Evolutionary conservation across 495 filamentous ascomycete genomes (phyloP), one percentile per base, ranked within the genome.

Genomic region (Penicillium argentinense): DNA sequence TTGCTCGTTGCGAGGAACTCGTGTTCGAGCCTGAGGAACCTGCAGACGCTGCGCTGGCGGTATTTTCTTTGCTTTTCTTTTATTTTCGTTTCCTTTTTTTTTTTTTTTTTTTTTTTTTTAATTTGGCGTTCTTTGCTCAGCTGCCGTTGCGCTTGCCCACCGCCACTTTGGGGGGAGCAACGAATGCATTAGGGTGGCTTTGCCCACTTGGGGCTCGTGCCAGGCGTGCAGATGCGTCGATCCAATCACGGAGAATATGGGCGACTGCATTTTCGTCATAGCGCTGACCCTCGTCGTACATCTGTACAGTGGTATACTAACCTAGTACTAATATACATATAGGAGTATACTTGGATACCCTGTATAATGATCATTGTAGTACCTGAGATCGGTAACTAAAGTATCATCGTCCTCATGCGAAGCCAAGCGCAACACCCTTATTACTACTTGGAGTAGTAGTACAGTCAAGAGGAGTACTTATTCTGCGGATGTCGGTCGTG

Each of bases 151-250:
- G n/a, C n/a, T n/a, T n/a, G n/a, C 41, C 47, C 47, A 43, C 47
- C 47, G 47, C 47, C 47, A 50, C 39, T 50, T 42, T 49, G 46
- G 25, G 5, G 5, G 25, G n/a, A n/a, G n/a, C n/a, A n/a, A n/a
- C n/a, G 19, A n/a, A 28, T 45, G 45, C 30, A 27, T 47, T 29
- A 38, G 14, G 36, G 38, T 39, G 48, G 48, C 39, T 45, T 53
- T 45, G 49, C 45, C n/a, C 50, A 53, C 45, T 53, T 53, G 54
- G 54, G 49, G 54, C 46, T 57, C 49, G 45, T 51, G 48, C 44
- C 30, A 39, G 40, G 22, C 22, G 4, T 43, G 24, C 38, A 43
- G 45, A 30, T 28, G 27, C 30, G 8, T 41, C 23, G 14, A 39
- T 34, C 53, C 54, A 57, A 57, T 52, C 54, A 53, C 41, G 54